Base-by-base conservation (phyloP, 2,329 filamentous ascomycete species). In the Decorospora gaudefroyi region DNA sequence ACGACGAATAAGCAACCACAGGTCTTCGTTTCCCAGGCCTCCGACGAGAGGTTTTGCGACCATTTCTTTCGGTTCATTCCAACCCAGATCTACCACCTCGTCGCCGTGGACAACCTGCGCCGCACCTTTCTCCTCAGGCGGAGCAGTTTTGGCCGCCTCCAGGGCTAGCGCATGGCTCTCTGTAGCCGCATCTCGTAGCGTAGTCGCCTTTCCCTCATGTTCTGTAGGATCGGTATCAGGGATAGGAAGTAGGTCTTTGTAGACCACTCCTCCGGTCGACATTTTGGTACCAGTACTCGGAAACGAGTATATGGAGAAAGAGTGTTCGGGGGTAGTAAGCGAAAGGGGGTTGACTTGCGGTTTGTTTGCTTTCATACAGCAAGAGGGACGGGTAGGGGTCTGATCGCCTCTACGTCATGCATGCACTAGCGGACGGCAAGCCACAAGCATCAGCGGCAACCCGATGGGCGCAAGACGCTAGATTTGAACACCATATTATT, bases 1-100 rank as follows among this genome's bases (percentile, higher is more conserved):
- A 1, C 87, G 77, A 16, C 87, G 76, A 19, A 88, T 73, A 12
- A 90, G 72, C 34, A 87, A 73, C 84, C 86, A 90, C 0, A 90
- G 69, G 49, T 90, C 83, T 26, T 90, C 85, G 51, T 90, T 90
- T 9, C 76, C 75, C 46, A 90, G 65, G 0, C 86, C 85, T 1
- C 84, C 82, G 0, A 89, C 82, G 8, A 90, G 72, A 0, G 81
- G 83, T 18, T 71, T 72, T 0, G 79, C 70, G 22, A 86, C 78
- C n/a, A 76, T 62, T 18, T 78, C 70, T 38, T 80, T 76, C 19
- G 76, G 73, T 46, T 84, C 77, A 49, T 85, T 82, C 86, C 86
- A 88, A n/a, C 86, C 86, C 12, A 88, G 65, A 56, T 88, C 78
- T 32, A 78, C 77, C 3, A 86, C 83, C 46, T 86, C 83, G 23